These are phyloP conservation scores for Trypanosomatidae sp. DNA, from an alignment of 208 protist species.

Conservation along the genomic window DNA sequence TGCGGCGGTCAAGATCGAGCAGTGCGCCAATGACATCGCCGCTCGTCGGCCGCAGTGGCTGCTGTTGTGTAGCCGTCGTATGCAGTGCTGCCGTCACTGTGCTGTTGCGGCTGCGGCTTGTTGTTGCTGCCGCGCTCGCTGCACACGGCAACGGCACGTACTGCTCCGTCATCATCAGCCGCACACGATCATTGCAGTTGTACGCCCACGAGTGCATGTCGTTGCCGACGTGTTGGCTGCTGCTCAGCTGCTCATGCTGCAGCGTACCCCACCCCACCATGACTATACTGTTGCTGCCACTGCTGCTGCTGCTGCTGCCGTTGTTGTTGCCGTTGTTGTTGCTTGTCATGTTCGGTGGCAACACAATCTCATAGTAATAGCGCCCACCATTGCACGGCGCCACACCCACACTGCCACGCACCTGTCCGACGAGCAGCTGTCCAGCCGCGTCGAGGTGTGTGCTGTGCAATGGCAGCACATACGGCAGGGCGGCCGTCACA, in stretches of 20 bases:
- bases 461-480: constrained; percentile 51
- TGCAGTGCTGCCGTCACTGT: too few species aligned
- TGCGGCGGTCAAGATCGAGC: constrained; percentile 68
- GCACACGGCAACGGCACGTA: constrained; percentile 19
- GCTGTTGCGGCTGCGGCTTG: too few species aligned
- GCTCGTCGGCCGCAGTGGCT: constrained; percentile 12
- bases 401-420: constrained; percentile 68
- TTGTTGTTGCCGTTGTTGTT: constrained; percentile 8
- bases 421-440: constrained; percentile 66
- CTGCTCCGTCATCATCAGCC: constrained; percentile 64
- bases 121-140: too few species aligned
- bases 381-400: constrained; percentile 34
- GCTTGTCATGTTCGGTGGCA: constrained; percentile 31
- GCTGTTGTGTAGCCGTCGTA: too few species aligned
- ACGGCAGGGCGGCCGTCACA: constrained; percentile 34
- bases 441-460: constrained; percentile 57
- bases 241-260: constrained; percentile 68
- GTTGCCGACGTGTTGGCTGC: constrained; percentile 71
- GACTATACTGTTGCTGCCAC: constrained; percentile 7
- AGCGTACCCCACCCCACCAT: constrained; percentile 87
- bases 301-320: not conserved
- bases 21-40: constrained; percentile 76
- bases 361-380: constrained; percentile 76
- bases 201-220: constrained; percentile 84
- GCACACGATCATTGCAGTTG: constrained; percentile 69